Conservation (phyloP, 2,329 filamentous ascomycete species). For the Geosmithia flava region DNA sequence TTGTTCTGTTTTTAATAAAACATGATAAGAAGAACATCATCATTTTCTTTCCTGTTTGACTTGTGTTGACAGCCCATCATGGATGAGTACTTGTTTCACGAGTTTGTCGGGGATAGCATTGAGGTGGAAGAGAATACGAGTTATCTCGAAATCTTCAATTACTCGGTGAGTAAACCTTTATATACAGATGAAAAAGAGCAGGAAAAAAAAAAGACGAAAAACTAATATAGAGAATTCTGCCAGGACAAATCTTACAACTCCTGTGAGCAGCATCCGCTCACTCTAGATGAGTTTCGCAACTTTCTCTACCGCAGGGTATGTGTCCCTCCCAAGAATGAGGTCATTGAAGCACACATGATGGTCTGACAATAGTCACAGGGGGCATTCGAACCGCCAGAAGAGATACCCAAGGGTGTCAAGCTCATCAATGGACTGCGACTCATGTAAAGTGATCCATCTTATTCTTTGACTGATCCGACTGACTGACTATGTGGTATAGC, state of each 20-base stretch:
- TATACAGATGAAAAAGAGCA: too few relatives aligned
- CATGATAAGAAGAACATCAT: too few relatives aligned
- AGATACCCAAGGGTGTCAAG: conserved; percentile 26
- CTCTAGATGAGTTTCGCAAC: conserved; percentile 43
- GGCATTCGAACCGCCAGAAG: conserved; percentile 33
- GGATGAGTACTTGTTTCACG: conserved; percentile 47
- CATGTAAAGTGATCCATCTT: conserved; percentile 27
- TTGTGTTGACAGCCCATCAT: conserved; percentile 19
- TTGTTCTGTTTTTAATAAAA: too few relatives aligned
- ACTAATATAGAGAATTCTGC: not conserved
- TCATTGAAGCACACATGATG: not conserved
- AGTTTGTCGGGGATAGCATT: conserved; percentile 32
- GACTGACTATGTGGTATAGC: not conserved
- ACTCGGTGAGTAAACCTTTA: conserved; percentile 31
- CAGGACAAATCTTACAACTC: conserved; percentile 35
- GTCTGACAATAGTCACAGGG: conserved; percentile 22
- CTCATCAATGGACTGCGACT: conserved; percentile 39
- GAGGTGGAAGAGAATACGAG: conserved; percentile 37
- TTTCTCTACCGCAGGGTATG: conserved; percentile 38
- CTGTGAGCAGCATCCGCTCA: conserved; percentile 37
- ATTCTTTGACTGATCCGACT: not conserved
- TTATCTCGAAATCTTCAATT: conserved; percentile 48
- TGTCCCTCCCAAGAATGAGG: conserved; percentile 1
- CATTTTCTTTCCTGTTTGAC: not conserved
- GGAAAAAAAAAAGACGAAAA: too few relatives aligned